These are phyloP conservation scores for Fusarium sp. DNA, from an alignment of 2,329 filamentous ascomycete species.

Conservation along the genomic window DNA sequence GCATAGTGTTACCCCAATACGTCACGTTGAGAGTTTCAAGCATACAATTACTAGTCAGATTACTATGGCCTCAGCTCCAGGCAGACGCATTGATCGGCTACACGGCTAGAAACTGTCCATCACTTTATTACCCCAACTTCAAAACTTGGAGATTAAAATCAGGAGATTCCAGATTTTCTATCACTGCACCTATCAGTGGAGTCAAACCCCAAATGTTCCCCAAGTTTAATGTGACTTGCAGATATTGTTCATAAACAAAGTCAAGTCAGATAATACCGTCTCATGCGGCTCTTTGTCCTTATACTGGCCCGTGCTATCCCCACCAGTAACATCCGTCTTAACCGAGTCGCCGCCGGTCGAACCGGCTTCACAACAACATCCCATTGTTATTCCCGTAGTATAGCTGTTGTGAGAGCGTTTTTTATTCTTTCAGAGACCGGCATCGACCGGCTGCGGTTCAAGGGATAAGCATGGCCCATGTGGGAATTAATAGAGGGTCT, in stretches of 20 bases:
- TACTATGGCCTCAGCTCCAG: background rate
- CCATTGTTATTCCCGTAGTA: background rate
- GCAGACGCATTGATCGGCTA: conserved; percentile 13
- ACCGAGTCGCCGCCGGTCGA: conserved; percentile 33
- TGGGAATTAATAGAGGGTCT: conserved; percentile 24
- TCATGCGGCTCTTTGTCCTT: conserved; percentile 25
- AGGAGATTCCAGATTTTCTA: background rate
- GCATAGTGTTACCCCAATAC: background rate
- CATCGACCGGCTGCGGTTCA: conserved; percentile 33
- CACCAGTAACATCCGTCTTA: conserved; percentile 40
- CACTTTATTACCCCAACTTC: conserved; percentile 6
- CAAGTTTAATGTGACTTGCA: conserved; percentile 19
- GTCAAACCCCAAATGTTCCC: conserved; percentile 1
- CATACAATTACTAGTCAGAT: conserved; percentile 14
- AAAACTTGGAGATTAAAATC: conserved; percentile 2
- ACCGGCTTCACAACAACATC: conserved; percentile 16
- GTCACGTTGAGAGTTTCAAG: background rate
- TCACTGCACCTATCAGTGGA: conserved; percentile 4
- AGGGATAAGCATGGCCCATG: conserved; percentile 22
- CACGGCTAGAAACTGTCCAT: conserved; percentile 1
- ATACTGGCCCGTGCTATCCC: conserved; percentile 34
- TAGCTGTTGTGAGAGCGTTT: background rate
- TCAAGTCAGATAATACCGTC: conserved; percentile 5
- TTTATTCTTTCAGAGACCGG: conserved; percentile 12
- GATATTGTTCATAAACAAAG: conserved; percentile 22